Base-by-base conservation (phyloP, 441 rosid species). In the Erodium texanum region DNA sequence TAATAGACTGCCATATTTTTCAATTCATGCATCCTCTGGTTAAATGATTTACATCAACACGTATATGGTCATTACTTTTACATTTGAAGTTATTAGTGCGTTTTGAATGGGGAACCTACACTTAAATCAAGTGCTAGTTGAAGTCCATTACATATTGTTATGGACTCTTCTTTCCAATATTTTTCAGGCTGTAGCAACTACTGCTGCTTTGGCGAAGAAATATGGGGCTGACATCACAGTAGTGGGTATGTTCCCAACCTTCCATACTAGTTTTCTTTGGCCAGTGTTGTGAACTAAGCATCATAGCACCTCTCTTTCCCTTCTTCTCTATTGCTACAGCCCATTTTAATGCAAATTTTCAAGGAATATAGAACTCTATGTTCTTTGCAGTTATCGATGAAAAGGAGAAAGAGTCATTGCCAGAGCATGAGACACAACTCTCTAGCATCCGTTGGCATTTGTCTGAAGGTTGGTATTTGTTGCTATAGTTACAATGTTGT, bases 401-500 rank as follows among this genome's bases (percentile, higher is more conserved):
- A 70, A 83, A 77, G 78, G 82, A 82, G 80, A 89, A 87, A 72
- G 97, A 90, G 45, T 78, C 89, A 0, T 76, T 87, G 73, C 86
- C 89, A 0, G 96, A 85, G 83, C 93, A 84, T 68, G 97, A 89
- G 82, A 84, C 88, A 43, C 93, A 80, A 76, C 75, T 90, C 68
- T 82, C 97, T 71, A 90, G 86, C 72, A 81, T 93, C 69, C 85
- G 96, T 15, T 93, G 93, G 93, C 98, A 87, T 85, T 86, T 93
- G 54, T 81, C 92, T 12, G 75, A 90, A 90, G 97, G 97, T 89
- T 62, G 29, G 75, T 56, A 12, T 24, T n/a, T 24, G 3, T 18
- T 45, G 20, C 59, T 3, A n/a, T n/a, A n/a, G 0, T 29, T 7
- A 16, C 59, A 54, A 62, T 2, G 3, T 10, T 12, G 1, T 38